Evolutionary conservation across 192 early-diverging fungal genomes (phyloP).

Genomic region (Chytriomyces sp.): DNA sequence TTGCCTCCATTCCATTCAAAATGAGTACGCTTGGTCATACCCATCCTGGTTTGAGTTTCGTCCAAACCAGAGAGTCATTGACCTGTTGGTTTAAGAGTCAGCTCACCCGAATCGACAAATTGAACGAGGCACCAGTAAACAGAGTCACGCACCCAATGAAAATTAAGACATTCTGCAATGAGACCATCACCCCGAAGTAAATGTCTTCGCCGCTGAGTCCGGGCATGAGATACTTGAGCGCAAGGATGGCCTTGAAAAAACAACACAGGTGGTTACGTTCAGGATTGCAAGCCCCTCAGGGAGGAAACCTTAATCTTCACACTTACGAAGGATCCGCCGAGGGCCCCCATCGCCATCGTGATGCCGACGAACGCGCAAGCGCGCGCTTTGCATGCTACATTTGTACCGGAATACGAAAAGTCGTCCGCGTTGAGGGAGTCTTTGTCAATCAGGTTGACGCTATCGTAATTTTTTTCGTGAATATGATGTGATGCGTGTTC

Average conservation of each 20-base stretch:
- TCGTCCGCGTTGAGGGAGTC: constrained; percentile 48
- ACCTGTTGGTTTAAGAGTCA: constrained; percentile 32
- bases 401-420: constrained; percentile 19
- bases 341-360: constrained; percentile 50
- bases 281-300: not conserved
- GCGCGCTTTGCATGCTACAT: constrained; percentile 53
- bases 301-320: not conserved
- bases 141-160: constrained; percentile 45
- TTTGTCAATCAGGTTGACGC: constrained; percentile 56
- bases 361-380: constrained; percentile 55
- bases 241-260: constrained; percentile 42
- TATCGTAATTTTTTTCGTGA: not conserved
- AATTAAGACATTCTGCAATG: constrained; percentile 51
- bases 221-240: constrained; percentile 52
- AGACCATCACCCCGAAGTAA: constrained; percentile 47
- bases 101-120: not conserved
- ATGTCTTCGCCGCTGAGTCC: constrained; percentile 44
- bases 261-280: not conserved
- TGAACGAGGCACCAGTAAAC: not conserved
- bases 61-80: constrained; percentile 59
- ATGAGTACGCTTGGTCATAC: too few relatives aligned
- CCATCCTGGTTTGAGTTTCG: too few relatives aligned
- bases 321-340: constrained; percentile 49
- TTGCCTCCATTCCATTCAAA: too few relatives aligned
- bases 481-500: not conserved